phyloP scores from a whole-genome alignment of 306 rosid species.

The Cucurbita pepo region DNA sequence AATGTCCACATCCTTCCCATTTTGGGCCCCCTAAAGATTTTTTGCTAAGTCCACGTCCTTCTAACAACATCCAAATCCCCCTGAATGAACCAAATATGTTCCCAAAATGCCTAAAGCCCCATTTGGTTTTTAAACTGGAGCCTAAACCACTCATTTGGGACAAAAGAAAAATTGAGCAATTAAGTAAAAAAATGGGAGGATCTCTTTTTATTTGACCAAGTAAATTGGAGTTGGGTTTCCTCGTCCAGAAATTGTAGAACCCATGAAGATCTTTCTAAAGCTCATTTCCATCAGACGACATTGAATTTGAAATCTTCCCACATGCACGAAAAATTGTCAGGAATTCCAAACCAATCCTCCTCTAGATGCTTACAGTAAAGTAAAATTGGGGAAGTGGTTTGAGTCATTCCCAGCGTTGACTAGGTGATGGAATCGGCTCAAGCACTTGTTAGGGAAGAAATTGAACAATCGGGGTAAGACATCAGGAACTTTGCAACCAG shows the following conservation, averaged over 20 bases:
- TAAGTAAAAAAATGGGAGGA: not conserved
- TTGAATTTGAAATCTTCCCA: not conserved
- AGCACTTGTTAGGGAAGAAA: not conserved
- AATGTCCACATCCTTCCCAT: not conserved
- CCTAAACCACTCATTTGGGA: not conserved
- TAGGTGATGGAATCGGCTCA: not conserved
- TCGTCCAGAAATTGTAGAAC: not conserved
- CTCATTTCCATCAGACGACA: not conserved
- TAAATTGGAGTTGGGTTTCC: not conserved
- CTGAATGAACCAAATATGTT: not conserved
- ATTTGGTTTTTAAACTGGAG: no score
- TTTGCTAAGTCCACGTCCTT: not conserved
- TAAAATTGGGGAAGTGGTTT: not conserved
- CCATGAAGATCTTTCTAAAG: not conserved
- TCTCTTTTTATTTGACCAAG: not conserved
- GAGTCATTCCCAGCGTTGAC: not conserved
- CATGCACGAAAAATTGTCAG: not conserved
- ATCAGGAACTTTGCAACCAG: not conserved
- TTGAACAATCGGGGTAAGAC: not conserved
- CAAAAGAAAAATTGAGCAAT: not conserved
- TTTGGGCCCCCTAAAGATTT: not conserved
- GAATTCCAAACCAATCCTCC: not conserved
- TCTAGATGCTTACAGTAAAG: not conserved
- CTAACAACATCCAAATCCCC: not conserved
- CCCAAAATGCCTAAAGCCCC: not conserved